Base-by-base conservation (phyloP, 257 asterid genomes). In the Solanum corneliomulleri region DNA sequence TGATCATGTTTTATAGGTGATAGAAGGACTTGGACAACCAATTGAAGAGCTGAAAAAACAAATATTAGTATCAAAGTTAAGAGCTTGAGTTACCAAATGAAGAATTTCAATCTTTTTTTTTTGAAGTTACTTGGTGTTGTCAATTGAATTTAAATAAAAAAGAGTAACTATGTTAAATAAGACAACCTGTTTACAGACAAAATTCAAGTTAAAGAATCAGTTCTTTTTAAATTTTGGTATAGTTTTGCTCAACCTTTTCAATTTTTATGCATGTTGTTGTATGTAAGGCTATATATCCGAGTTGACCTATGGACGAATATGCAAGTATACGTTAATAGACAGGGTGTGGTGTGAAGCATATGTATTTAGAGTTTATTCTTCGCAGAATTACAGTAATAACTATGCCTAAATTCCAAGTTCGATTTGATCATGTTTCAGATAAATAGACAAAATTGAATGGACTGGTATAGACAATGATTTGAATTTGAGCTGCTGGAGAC, bases 1-100 rank as follows among this genome's bases (percentile, higher is more conserved):
- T 74, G 49, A 80, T 25, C 11, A 37, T 35, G 69, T 23, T 74
- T 74, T 62, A 23, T 78, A 95, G 98, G 95, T 91, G 12, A 90
- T 95, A 58, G 91, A 89, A 75, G 94, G 91, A 77, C 95, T 95
- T 83, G 83, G 90, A 70, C 89, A 88, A 47, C 94, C 89, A n/a
- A 80, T 95, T 87, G 91, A 92, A 85, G 98, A 92, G 86, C 31
- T 95, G 86, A 92, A 91, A 83, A 88, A 70, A 23, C 68, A 35
- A 44, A 49, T 85, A 3, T 66, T 39, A 49, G 71, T 31, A 31
- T 84, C 85, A 72, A 60, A 74, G 39, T 33, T 0, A 31, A 41
- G 80, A 49, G 20, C 68, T 1, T 62, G 69, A 66, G 41, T 25
- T 85, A 0, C 31, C 82, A 66, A 85, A 85, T 85, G 25, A 81